These are phyloP conservation scores for Chrysanthemum seticuspe DNA, from an alignment of 129 eudicot species.

Conservation along the genomic window DNA sequence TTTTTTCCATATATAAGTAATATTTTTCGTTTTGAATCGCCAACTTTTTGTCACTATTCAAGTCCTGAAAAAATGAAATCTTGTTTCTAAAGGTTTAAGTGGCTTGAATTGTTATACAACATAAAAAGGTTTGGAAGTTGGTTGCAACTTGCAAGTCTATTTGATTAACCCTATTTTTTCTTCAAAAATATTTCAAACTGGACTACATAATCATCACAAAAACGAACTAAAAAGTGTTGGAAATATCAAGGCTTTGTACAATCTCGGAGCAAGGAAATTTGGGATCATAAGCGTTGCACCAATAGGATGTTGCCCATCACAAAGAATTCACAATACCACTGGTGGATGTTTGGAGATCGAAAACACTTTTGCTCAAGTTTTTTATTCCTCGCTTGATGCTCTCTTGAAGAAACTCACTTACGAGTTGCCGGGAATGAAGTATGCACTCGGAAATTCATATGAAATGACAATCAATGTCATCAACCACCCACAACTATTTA, in stretches of 20 bases:
- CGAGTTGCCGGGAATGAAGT: slow-evolving; percentile 41
- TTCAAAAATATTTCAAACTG: neutral
- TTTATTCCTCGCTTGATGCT: slow-evolving; percentile 39
- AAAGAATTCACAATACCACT: slow-evolving; percentile 35
- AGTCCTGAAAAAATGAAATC: too few species aligned
- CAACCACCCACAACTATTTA: slow-evolving; percentile 37
- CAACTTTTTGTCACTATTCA: too few species aligned
- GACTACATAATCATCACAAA: neutral
- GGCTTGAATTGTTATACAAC: too few species aligned
- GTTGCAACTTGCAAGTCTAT: neutral
- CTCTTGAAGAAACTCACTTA: slow-evolving; percentile 37
- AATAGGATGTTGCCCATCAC: slow-evolving; percentile 66
- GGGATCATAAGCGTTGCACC: slow-evolving; percentile 61
- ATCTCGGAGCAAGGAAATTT: slow-evolving; percentile 60
- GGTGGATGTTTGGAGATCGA: slow-evolving; percentile 50
- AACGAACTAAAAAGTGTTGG: neutral
- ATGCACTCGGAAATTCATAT: slow-evolving; percentile 60
- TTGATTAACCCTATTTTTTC: neutral
- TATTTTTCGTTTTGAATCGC: too few species aligned
- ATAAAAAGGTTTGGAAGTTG: too few species aligned
- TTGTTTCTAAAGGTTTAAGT: too few species aligned
- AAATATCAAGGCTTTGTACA: slow-evolving; percentile 42
- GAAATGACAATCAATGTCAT: slow-evolving; percentile 57
- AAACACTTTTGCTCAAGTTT: slow-evolving; percentile 44
- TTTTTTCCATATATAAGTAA: too few species aligned